phyloP scores from a whole-genome alignment of 176 grass and related monocot genomes.

The Carex myosuroides region DNA sequence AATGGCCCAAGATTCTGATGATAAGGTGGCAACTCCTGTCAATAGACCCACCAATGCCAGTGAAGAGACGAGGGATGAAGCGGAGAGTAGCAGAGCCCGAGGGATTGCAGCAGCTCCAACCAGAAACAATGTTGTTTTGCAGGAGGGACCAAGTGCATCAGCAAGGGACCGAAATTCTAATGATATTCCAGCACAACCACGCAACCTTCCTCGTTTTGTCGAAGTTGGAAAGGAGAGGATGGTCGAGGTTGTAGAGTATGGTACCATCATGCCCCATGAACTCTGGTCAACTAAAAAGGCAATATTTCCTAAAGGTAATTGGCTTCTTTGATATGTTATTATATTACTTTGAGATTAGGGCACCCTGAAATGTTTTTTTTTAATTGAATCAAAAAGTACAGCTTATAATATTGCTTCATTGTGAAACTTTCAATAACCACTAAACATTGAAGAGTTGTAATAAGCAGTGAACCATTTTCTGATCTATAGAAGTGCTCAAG shows the following conservation, averaged over 20 bases:
- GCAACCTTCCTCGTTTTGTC: constrained; percentile 58
- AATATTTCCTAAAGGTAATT: constrained; percentile 83
- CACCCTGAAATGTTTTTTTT: no score
- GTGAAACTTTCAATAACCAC: background rate
- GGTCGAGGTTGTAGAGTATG: constrained; percentile 79
- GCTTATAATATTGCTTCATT: background rate
- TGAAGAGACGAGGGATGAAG: background rate
- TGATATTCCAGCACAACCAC: constrained; percentile 24
- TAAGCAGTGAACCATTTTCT: background rate
- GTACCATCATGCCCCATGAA: constrained; percentile 49
- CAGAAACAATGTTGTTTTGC: background rate
- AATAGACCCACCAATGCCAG: background rate
- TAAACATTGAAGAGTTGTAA: background rate
- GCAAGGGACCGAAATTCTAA: background rate
- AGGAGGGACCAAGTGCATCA: background rate
- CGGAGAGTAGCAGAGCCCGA: background rate
- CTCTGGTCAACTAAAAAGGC: constrained; percentile 61
- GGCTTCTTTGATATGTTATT: no score
- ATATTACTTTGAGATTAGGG: no score
- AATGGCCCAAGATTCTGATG: background rate
- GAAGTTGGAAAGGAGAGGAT: constrained; percentile 54
- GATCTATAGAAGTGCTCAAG: background rate
- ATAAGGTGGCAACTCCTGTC: background rate
- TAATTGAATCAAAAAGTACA: no score
- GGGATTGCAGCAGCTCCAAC: background rate